Conservation (phyloP, 2,329 filamentous ascomycete species). For the Ceratocystis lukuohia region DNA sequence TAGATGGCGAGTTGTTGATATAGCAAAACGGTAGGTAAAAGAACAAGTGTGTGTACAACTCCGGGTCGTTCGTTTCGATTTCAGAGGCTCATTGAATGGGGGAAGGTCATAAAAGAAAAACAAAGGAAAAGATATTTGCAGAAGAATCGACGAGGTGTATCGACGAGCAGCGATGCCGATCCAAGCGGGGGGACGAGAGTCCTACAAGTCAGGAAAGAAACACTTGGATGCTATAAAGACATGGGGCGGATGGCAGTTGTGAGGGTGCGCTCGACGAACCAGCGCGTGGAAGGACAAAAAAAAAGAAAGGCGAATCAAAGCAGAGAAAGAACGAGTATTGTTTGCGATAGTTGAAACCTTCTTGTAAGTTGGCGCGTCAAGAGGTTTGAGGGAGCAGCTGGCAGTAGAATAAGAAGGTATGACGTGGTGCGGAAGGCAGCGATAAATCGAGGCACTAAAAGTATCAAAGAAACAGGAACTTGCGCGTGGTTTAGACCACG, state of each 20-base stretch:
- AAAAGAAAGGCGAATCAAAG: conserved; percentile 4
- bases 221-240: conserved; percentile 17
- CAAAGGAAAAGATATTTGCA: conserved; percentile 27
- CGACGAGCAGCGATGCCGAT: conserved; percentile 9
- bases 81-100: conserved; percentile 32
- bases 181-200: conserved; percentile 12
- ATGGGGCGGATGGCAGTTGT: conserved; percentile 8
- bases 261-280: conserved; percentile 1
- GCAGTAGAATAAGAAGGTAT: not conserved
- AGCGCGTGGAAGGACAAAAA: conserved; percentile 11
- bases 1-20: not conserved
- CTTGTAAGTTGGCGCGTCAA: not conserved
- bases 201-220: not conserved
- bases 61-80: conserved; percentile 24
- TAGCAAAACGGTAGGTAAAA: conserved; percentile 8
- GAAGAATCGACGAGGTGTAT: conserved; percentile 17
- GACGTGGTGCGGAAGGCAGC: too few relatives aligned
- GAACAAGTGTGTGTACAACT: conserved; percentile 22
- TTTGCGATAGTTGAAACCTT: conserved; percentile 10
- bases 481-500: not conserved
- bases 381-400: not conserved
- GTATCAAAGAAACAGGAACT: not conserved
- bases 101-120: conserved; percentile 18
- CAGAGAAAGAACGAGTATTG: not conserved
- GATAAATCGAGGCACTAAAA: not conserved